Evolutionary conservation across 169 alveolate species (phyloP), one percentile per base, ranked within the genome.

Genomic region (Cystoisospora suis): DNA sequence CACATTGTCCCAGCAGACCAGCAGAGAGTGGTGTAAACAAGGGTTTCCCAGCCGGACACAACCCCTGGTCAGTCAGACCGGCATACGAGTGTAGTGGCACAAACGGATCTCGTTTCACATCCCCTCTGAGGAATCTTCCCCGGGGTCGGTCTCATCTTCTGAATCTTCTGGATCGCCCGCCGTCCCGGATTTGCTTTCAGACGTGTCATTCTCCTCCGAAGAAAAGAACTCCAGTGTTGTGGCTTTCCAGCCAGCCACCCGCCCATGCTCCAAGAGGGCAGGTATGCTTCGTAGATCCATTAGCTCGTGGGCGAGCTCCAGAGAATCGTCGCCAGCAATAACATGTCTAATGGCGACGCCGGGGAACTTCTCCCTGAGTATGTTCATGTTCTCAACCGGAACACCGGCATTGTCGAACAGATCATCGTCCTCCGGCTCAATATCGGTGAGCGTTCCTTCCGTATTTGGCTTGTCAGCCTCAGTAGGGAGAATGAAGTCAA

Each of bases 171-270:
- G n/a, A n/a, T n/a, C n/a, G n/a, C n/a, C n/a, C n/a, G n/a, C n/a
- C n/a, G n/a, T n/a, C n/a, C n/a, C n/a, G n/a, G n/a, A n/a, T n/a
- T n/a, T n/a, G n/a, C n/a, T n/a, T 3, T 72, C 83, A 38, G 53
- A 32, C 83, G 6, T 17, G 0, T 20, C 1, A n/a, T 72, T 53
- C 27, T 72, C 83, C 3, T 72, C 12, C 83, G 20, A 0, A 5
- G 53, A 9, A 20, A 3, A 15, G 34, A 7, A 72, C 56, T 4
- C 7, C 44, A 23, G 69, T 9, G 75, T 47, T 23, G 56, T 34
- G 23, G 85, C 90, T 12, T 34, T n/a, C 90, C 90, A 86, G 65
- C 90, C 90, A 17, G 75, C 49, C 42, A 59, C 45, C 7, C 90
- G 61, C 23, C 90, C 90, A 34, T 40, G 81, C 23, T 86, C 83